Base-by-base conservation (phyloP, 2,329 filamentous ascomycete genomes). In the Talaromyces sp. region DNA sequence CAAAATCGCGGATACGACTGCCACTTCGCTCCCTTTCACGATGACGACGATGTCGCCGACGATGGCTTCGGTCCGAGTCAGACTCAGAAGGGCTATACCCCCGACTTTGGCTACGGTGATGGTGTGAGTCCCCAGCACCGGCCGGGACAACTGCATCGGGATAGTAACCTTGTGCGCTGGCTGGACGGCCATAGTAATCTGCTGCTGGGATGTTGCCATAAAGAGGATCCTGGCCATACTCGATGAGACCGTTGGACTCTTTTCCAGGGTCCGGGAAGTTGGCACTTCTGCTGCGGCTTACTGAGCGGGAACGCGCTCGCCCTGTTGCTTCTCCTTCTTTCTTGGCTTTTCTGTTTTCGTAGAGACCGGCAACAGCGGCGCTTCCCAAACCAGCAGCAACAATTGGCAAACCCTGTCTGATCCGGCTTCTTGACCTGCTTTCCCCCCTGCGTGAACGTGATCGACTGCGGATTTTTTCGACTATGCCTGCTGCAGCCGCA, bases 211-310 rank as follows among this genome's bases (percentile, higher is more conserved):
- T 79, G 67, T 84, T 84, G 67, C 83, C 82, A 67, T 85, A 81
- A 60, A 88, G 84, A 7, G 85, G 86, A 69, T 85, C 83, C 70
- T 82, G 80, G 65, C 86, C 86, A 72, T 89, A 88, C 71, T 87
- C 85, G 75, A 88, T 86, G 73, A 88, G 74, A 63, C 78, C 81
- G 68, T 80, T 76, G 66, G 75, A 78, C 67, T 80, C 78, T 34
- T 73, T 70, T 14, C 71, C 64, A 27, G 73, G 72, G 59, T 79
- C 77, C 18, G 75, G 71, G 61, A 79, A 76, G n/a, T 67, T 67
- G 12, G 72, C 67, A 61, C 78, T 79, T 51, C 73, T 72, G 57
- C 74, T 72, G 55, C 75, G 68, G 64, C 76, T 78, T 67, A 80
- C 75, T 27, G 81, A 82, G 31, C 62, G 53, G 14, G 62, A 57